Conservation (phyloP, 2,329 filamentous ascomycete genomes). For the Fusarium chuoi region DNA sequence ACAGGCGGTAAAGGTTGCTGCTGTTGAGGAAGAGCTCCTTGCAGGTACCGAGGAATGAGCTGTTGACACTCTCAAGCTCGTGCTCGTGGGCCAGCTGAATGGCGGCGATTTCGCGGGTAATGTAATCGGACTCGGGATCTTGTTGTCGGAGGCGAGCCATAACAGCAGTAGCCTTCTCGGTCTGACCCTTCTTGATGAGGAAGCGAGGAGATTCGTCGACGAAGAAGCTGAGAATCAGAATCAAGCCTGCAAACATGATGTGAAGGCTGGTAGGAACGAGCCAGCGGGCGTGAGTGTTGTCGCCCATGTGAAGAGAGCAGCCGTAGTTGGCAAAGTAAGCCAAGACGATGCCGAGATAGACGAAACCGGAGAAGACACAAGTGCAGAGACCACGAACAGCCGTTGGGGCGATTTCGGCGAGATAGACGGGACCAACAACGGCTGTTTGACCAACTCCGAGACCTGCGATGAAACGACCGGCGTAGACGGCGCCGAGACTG, state of each 20-base stretch:
- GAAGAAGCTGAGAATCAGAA: slow-evolving; percentile 24
- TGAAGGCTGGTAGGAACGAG: slow-evolving; percentile 32
- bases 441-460: slow-evolving; percentile 30
- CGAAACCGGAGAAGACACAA: slow-evolving; percentile 26
- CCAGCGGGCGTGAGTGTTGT: slow-evolving; percentile 15
- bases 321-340: slow-evolving; percentile 32
- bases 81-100: slow-evolving; percentile 11
- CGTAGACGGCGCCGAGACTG: slow-evolving; percentile 18
- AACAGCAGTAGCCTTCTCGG: slow-evolving; percentile 4
- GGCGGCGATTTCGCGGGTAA: slow-evolving; percentile 11
- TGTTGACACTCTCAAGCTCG: slow-evolving; percentile 18
- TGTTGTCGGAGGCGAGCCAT: slow-evolving; percentile 14
- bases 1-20: slow-evolving; percentile 30
- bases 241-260: slow-evolving; percentile 26
- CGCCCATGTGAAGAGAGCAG: slow-evolving; percentile 18
- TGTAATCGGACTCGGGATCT: slow-evolving; percentile 6
- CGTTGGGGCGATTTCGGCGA: slow-evolving; percentile 32
- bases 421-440: slow-evolving; percentile 28
- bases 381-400: slow-evolving; percentile 32
- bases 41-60: slow-evolving; percentile 11
- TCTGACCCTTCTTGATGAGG: slow-evolving; percentile 19
- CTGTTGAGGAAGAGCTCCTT: slow-evolving; percentile 25
- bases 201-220: slow-evolving; percentile 27
- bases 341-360: slow-evolving; percentile 23
- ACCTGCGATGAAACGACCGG: slow-evolving; percentile 28